Evolutionary conservation across 1,139 yeast genomes (phyloP).

Genomic region (Yamadazyma conglobata): DNA sequence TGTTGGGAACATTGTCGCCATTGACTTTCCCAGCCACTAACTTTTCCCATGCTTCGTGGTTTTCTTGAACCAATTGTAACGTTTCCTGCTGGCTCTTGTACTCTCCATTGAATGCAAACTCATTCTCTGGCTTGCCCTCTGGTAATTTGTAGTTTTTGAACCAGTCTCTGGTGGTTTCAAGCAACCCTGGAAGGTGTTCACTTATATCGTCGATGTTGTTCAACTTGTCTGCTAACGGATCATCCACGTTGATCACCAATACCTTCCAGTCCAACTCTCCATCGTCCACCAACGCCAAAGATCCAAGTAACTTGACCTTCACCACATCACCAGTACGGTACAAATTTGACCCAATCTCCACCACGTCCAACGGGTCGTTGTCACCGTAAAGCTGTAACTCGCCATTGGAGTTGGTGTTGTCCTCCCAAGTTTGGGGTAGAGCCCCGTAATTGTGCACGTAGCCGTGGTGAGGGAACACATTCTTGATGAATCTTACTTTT

Average conservation of each 20-base stretch:
- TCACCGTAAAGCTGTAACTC: constrained; percentile 77
- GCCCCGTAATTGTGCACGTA: constrained; percentile 93
- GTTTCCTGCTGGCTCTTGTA: constrained; percentile 75
- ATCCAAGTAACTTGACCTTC: constrained; percentile 81
- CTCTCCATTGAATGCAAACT: constrained; percentile 81
- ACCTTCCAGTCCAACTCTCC: constrained; percentile 96
- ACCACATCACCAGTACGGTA: constrained; percentile 73
- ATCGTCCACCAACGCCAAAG: constrained; percentile 84
- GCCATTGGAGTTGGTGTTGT: constrained; percentile 62
- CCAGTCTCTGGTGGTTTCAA: constrained; percentile 86
- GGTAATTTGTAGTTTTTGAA: constrained; percentile 87
- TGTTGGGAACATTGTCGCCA: constrained; percentile 38
- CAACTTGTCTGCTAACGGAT: constrained; percentile 70
- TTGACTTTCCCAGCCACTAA: constrained; percentile 50
- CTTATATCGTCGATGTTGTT: constrained; percentile 76
- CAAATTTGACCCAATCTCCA: constrained; percentile 79
- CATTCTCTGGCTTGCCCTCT: constrained; percentile 85
- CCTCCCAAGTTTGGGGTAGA: constrained; percentile 95
- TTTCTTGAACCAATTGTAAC: constrained; percentile 64
- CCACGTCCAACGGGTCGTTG: constrained; percentile 87
- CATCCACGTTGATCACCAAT: constrained; percentile 69
- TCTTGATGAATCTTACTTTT: constrained; percentile 75
- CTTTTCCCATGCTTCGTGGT: constrained; percentile 69
- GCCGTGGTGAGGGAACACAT: constrained; percentile 88
- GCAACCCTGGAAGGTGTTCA: constrained; percentile 72